Conservation (phyloP, 2,329 filamentous ascomycete species). For the Acarospora socialis region DNA sequence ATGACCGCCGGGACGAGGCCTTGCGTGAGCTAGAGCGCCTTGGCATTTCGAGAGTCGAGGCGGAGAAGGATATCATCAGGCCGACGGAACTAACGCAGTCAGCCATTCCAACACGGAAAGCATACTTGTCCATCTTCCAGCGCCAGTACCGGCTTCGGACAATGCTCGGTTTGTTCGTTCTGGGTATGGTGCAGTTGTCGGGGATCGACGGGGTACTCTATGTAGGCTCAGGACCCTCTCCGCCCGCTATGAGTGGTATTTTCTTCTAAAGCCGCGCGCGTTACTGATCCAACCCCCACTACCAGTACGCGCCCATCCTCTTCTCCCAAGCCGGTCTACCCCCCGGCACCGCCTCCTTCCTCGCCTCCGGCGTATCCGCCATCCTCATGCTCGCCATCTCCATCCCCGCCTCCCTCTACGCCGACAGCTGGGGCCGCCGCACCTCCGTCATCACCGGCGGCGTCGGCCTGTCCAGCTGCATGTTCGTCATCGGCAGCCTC, state of each 20-base stretch:
- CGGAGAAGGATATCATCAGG: conserved; percentile 33
- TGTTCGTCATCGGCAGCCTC: conserved; percentile 40
- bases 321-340: conserved; percentile 46
- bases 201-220: conserved; percentile 51
- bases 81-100: conserved; percentile 12
- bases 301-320: conserved; percentile 44
- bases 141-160: conserved; percentile 11
- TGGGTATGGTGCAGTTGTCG: conserved; percentile 45
- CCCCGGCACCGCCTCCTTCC: conserved; percentile 39
- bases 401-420: conserved; percentile 40
- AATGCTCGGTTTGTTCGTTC: conserved; percentile 40
- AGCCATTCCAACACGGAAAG: not conserved
- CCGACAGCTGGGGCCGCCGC: conserved; percentile 44
- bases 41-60: conserved; percentile 31
- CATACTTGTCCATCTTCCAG: conserved; percentile 16
- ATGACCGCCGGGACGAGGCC: conserved; percentile 35
- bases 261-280: too few relatives aligned
- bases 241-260: too few relatives aligned
- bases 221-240: conserved; percentile 22
- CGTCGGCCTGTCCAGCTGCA: conserved; percentile 33
- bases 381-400: conserved; percentile 45
- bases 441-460: conserved; percentile 42
- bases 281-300: conserved; percentile 2
- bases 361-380: conserved; percentile 47
- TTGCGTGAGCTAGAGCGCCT: conserved; percentile 28